phyloP scores from a whole-genome alignment of 495 filamentous ascomycete genomes.

The Hypoxylon intermedium region DNA sequence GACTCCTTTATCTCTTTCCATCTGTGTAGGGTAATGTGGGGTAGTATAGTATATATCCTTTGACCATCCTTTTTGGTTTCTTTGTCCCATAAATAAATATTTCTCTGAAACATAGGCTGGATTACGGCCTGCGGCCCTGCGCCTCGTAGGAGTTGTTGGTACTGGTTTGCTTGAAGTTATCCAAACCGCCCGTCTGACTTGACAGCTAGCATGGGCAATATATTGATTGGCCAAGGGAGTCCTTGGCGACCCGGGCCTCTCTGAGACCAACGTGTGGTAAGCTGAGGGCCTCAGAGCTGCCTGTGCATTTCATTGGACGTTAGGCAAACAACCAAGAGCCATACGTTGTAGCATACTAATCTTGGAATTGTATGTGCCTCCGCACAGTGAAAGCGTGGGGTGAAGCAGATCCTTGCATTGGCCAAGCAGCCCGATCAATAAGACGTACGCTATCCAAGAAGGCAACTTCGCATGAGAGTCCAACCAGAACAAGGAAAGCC shows the following conservation, averaged over 20 bases:
- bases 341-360: slow-evolving; percentile 27
- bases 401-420: slow-evolving; percentile 38
- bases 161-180: slow-evolving; percentile 5
- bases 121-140: slow-evolving; percentile 12
- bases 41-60: slow-evolving; percentile 20
- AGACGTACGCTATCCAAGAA: slow-evolving; percentile 32
- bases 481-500: slow-evolving; percentile 21
- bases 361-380: slow-evolving; percentile 6
- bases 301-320: slow-evolving; percentile 19
- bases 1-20: slow-evolving; percentile 7
- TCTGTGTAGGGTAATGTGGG: slow-evolving; percentile 29
- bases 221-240: slow-evolving; percentile 27
- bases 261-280: slow-evolving; percentile 17
- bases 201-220: slow-evolving; percentile 8
- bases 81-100: slow-evolving; percentile 15
- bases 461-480: slow-evolving; percentile 4
- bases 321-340: slow-evolving; percentile 8
- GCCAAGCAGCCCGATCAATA: slow-evolving; percentile 19
- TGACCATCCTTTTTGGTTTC: slow-evolving; percentile 17
- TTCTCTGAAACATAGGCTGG: slow-evolving; percentile 27
- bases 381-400: slow-evolving; percentile 30
- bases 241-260: slow-evolving; percentile 7
- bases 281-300: slow-evolving; percentile 4
- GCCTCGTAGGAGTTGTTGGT: background rate
- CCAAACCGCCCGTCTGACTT: slow-evolving; percentile 3